Evolutionary conservation across 495 filamentous ascomycete species (phyloP).

Genomic region (Pyronema omphalodes): DNA sequence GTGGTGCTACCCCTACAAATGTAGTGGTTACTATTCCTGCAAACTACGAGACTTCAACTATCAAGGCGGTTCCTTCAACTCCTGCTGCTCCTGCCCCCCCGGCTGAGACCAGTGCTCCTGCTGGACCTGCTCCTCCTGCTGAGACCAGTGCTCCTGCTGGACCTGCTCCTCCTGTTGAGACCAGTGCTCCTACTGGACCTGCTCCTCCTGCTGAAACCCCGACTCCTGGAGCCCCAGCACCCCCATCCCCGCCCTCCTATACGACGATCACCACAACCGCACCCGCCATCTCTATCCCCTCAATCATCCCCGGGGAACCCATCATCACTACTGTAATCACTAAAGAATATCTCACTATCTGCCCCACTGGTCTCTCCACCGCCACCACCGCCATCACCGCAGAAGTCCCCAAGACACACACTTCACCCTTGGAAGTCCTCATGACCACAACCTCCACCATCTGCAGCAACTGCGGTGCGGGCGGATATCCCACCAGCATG

Average conservation of each 20-base stretch:
- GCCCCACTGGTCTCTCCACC: not conserved
- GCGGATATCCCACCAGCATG: not conserved
- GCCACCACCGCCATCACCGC: not conserved
- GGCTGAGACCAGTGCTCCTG: not conserved
- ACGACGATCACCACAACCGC: not conserved
- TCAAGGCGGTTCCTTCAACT: not conserved
- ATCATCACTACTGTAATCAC: not conserved
- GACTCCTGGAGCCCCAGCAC: not conserved
- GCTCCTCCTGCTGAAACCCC: not conserved
- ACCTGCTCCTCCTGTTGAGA: not conserved
- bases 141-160: not conserved
- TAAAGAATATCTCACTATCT: not conserved
- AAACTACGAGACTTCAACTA: not conserved
- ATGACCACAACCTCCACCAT: not conserved
- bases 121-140: not conserved
- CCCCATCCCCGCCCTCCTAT: no score
- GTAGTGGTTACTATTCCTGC: not conserved
- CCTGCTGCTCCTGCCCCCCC: not conserved
- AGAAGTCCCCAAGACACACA: not conserved
- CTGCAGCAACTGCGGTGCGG: not conserved
- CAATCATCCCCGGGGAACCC: not conserved
- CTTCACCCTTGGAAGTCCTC: not conserved
- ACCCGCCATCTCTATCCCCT: not conserved
- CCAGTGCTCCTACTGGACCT: not conserved
- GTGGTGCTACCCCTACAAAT: not conserved